phyloP scores from a whole-genome alignment of 2,329 filamentous ascomycete species.

The Aureobasidium sp. region DNA sequence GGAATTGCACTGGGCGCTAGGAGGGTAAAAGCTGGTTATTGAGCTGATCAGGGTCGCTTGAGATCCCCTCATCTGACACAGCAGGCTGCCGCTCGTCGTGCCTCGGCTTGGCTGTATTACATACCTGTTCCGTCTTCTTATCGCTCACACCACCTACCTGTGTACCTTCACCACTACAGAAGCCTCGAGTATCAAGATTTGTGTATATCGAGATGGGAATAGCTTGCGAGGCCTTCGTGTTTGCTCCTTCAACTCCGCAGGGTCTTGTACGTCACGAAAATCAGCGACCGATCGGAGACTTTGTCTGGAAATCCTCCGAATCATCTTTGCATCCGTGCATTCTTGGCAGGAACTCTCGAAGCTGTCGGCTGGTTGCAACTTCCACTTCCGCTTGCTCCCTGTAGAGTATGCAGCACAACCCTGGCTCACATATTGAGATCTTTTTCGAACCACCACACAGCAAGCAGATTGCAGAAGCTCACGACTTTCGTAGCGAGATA shows the following conservation, averaged over 20 bases:
- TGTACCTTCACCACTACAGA: background rate
- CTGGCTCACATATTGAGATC: background rate
- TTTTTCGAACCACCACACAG: background rate
- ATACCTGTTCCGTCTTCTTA: too few species aligned
- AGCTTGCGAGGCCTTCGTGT: background rate
- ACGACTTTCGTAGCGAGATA: background rate
- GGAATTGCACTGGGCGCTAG: too few species aligned
- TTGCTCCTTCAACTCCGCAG: background rate
- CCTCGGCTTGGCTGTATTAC: background rate
- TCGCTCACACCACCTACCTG: background rate
- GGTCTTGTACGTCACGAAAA: background rate
- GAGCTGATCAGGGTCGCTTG: background rate
- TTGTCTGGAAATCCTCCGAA: background rate
- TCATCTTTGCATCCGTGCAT: background rate
- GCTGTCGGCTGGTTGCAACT: background rate
- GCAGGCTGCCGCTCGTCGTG: background rate
- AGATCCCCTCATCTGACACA: constrained; percentile 11
- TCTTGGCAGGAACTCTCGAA: background rate
- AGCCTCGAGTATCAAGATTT: background rate
- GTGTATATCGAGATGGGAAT: background rate
- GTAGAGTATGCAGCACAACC: background rate
- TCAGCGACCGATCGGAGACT: background rate
- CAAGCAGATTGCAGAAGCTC: too few species aligned
- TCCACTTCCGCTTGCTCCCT: background rate
- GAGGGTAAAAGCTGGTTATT: background rate